Percentiles rank a stretch among this genome's conserved stretches.
Conservation (phyloP, 129 eudicot genomes). For the Flaveria linearis region DNA sequence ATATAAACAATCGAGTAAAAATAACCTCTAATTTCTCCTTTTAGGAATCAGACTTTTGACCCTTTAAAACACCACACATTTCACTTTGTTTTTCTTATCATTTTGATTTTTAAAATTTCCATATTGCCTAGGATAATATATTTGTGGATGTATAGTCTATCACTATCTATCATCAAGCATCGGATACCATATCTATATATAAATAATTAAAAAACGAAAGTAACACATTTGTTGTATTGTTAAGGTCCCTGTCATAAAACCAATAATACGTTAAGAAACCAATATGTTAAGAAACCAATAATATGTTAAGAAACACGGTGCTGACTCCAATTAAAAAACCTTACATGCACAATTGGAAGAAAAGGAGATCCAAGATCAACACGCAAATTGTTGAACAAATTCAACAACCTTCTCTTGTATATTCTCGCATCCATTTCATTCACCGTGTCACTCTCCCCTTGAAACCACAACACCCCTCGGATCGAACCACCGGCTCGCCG, state of each 20-base stretch:
- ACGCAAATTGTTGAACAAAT: slow-evolving; percentile 38
- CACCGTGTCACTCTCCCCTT: slow-evolving; percentile 72
- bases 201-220: not conserved
- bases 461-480: slow-evolving; percentile 62
- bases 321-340: not conserved
- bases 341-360: slow-evolving; percentile 57
- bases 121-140: not conserved
- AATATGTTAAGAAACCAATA: too few species aligned
- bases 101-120: not conserved
- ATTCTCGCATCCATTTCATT: slow-evolving; percentile 37
- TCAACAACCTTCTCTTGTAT: slow-evolving; percentile 41
- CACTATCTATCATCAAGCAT: not conserved
- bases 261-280: too few species aligned
- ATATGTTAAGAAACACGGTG: too few species aligned
- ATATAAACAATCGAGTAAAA: too few species aligned
- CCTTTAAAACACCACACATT: too few species aligned
- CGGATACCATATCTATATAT: not conserved
- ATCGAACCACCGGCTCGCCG: slow-evolving; percentile 49
- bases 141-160: not conserved
- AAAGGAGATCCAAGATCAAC: slow-evolving; percentile 51
- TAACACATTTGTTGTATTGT: too few species aligned
- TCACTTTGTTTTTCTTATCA: too few species aligned
- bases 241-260: too few species aligned
- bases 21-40: too few species aligned
- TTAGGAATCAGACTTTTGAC: too few species aligned